A percentile compares a stretch with the other conserved stretches of the same genome.
Evolutionary conservation across 2,329 filamentous ascomycete genomes (phyloP).

Genomic region (Helicocarpus griseus): DNA sequence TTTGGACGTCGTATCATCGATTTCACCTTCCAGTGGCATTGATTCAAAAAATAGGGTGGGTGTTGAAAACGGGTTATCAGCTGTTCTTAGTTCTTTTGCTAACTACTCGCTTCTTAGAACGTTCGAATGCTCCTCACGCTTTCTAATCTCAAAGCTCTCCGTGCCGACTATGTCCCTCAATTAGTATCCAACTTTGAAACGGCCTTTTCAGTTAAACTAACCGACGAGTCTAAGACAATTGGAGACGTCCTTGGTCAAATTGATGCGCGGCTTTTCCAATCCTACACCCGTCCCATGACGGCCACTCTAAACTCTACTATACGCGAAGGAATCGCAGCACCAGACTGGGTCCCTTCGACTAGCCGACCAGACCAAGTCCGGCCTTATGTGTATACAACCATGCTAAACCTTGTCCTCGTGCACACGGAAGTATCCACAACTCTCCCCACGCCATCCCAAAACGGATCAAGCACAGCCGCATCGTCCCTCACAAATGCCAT

Average conservation of each 20-base stretch:
- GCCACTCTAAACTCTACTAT: constrained; percentile 61
- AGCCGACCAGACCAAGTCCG: constrained; percentile 61
- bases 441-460: constrained; percentile 64
- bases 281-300: constrained; percentile 74
- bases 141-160: constrained; percentile 79
- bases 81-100: constrained; percentile 65
- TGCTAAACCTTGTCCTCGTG: constrained; percentile 78
- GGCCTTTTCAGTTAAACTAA: constrained; percentile 85
- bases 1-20: constrained; percentile 27
- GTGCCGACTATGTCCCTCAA: constrained; percentile 70
- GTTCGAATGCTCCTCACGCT: constrained; percentile 89
- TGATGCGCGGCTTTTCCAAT: constrained; percentile 80
- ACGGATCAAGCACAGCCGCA: constrained; percentile 57
- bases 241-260: constrained; percentile 85
- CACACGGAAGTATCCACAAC: constrained; percentile 84
- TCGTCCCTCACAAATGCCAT: constrained; percentile 65
- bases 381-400: constrained; percentile 80
- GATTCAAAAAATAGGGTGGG: constrained; percentile 46
- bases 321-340: constrained; percentile 58
- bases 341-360: constrained; percentile 58
- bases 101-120: constrained; percentile 46
- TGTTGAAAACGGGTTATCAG: constrained; percentile 51
- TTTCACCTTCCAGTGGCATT: constrained; percentile 40
- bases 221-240: constrained; percentile 86
- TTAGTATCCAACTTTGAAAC: constrained; percentile 91